Evolutionary conservation across 768 basidiomycete species (phyloP).

Genomic region (Neoboletus magnificus): DNA sequence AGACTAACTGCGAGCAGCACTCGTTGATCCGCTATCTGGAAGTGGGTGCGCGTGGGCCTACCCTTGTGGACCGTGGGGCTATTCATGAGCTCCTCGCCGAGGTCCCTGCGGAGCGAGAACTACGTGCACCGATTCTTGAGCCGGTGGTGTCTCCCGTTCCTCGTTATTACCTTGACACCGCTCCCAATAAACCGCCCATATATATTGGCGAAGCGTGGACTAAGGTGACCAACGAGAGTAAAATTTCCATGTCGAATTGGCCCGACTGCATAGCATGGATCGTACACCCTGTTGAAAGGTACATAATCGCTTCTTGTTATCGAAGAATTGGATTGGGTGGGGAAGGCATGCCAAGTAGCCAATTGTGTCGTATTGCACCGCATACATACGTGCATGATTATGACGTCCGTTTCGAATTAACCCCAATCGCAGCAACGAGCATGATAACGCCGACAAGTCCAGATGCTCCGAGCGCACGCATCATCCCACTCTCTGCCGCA

Average conservation of each 20-base stretch:
- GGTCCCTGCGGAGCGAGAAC: constrained; percentile 3
- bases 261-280: neutral
- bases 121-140: neutral
- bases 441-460: constrained; percentile 27
- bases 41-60: constrained; percentile 13
- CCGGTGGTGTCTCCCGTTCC: constrained; percentile 5
- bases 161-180: constrained; percentile 1
- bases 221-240: constrained; percentile 1
- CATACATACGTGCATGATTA: constrained; percentile 4
- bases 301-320: neutral
- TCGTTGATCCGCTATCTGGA: constrained; percentile 18
- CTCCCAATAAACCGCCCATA: neutral
- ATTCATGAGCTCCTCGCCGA: neutral
- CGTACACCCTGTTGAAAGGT: neutral
- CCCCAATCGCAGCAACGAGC: constrained; percentile 19
- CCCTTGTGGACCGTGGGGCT: constrained; percentile 11
- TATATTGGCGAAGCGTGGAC: constrained; percentile 22
- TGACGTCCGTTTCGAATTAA: constrained; percentile 14
- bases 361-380: neutral
- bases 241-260: neutral
- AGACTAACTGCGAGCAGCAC: neutral
- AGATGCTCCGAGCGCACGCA: constrained; percentile 29
- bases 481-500: constrained; percentile 22
- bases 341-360: neutral
- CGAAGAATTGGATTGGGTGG: neutral